Percentiles rank a stretch among this genome's conserved stretches.
Conservation (phyloP, 2,329 filamentous ascomycete genomes). For the Rhynchosporium agropyri region DNA sequence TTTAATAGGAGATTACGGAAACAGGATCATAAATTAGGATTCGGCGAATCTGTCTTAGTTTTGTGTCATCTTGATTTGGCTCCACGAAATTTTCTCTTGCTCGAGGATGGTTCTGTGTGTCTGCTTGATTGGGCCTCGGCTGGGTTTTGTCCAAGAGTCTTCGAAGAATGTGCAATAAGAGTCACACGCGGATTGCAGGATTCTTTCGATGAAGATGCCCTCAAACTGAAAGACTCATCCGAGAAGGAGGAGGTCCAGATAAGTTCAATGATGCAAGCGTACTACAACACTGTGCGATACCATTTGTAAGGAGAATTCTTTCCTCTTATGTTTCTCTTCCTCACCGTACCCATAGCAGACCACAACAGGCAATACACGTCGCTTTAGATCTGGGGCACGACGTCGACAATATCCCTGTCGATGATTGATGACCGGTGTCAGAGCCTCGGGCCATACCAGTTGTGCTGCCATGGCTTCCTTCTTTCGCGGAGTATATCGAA, state of each 20-base stretch:
- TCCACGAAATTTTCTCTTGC: slow-evolving; percentile 6
- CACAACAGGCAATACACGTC: slow-evolving; percentile 19
- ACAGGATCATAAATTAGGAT: slow-evolving; percentile 2
- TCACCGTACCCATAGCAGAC: slow-evolving; percentile 23
- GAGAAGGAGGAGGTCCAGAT: slow-evolving; percentile 24
- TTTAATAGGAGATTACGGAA: slow-evolving; percentile 10
- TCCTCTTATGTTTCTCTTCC: slow-evolving; percentile 15
- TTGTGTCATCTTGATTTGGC: slow-evolving; percentile 11
- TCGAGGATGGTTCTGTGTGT: slow-evolving; percentile 4
- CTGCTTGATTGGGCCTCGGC: slow-evolving; percentile 11
- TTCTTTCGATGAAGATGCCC: slow-evolving; percentile 21
- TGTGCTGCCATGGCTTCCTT: no score
- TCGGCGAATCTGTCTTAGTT: slow-evolving; percentile 4
- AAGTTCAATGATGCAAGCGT: slow-evolving; percentile 26
- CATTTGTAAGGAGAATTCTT: slow-evolving; percentile 23
- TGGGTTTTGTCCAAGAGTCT: slow-evolving; percentile 12
- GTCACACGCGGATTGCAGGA: slow-evolving; percentile 21
- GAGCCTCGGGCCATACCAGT: no score
- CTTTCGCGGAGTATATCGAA: no score
- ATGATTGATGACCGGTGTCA: slow-evolving; percentile 11
- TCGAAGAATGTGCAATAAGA: slow-evolving; percentile 20
- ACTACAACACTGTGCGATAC: slow-evolving; percentile 24
- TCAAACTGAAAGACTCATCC: slow-evolving; percentile 22
- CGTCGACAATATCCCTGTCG: slow-evolving; percentile 19
- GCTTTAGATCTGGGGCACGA: slow-evolving; percentile 17